Evolutionary conservation across 2,329 filamentous ascomycete genomes (phyloP), one percentile per base, ranked within the genome.

Genomic region (Penicillium sp.): DNA sequence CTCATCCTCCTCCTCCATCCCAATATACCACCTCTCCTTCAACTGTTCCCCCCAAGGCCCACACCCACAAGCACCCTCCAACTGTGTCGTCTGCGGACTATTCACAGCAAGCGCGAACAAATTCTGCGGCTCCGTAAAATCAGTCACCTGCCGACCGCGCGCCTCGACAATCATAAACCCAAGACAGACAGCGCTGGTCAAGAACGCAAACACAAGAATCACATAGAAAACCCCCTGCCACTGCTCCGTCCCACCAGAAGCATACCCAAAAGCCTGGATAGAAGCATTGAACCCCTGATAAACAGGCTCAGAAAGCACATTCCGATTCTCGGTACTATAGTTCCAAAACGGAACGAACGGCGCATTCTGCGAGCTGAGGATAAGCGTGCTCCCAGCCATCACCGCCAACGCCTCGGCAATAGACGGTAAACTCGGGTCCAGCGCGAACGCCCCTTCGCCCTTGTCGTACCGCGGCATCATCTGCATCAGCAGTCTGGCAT

Each of bases 41-140:
- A 82, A 77, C 56, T 84, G 77, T 15, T 73, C 68, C 0, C 79
- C 79, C 16, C 74, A 71, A 0, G 83, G 83, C 0, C 83, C 84
- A 13, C 74, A 78, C 1, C 82, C 84, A 63, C 83, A 85, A 7
- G 76, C 79, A 0, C 84, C 84, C 0, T 76, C 74, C n/a, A 86
- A 61, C 4, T 75, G 70, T 3, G 76, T 66, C 6, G 75, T 79
- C 0, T 80, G 79, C 0, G 83, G 83, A 27, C 78, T 82, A 65
- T 91, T 91, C 50, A 92, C 77, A 2, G 88, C 86, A 0, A 91
- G 72, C 0, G 85, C 78, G 64, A 92, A 91, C 2, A 91, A 74
- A 66, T 91, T 91, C 51, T 87, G 84, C 1, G 89, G 87, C 64
- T 93, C 89, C 0, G 86, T 89, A 66, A 88, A 91, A 73, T 93